Conservation (phyloP, 2,329 filamentous ascomycete genomes). For the Aspergillus alliaceus region DNA sequence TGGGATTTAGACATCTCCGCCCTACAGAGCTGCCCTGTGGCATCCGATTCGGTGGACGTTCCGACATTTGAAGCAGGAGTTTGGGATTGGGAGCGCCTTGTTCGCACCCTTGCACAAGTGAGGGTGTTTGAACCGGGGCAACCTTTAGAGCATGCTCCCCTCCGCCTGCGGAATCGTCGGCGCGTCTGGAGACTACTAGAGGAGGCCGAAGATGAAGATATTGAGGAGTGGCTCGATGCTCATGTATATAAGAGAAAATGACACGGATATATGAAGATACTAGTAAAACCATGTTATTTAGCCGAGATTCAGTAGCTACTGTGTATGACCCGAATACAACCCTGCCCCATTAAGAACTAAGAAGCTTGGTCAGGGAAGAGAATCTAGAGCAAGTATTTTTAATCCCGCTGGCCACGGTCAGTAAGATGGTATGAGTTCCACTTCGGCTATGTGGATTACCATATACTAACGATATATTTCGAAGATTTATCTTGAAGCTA, state of each 20-base stretch:
- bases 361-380: background rate
- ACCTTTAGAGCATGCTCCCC: background rate
- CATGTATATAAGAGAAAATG: background rate
- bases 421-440: background rate
- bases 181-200: slow-evolving; percentile 3
- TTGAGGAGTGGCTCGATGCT: background rate
- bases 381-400: background rate
- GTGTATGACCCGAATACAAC: background rate
- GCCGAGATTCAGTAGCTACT: background rate
- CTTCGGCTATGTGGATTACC: background rate
- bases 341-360: background rate
- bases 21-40: background rate
- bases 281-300: background rate
- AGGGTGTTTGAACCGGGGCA: background rate
- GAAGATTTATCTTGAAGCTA: background rate
- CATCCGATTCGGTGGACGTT: background rate
- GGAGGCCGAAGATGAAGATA: background rate
- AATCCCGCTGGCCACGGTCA: background rate
- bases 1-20: background rate
- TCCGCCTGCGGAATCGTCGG: slow-evolving; percentile 1
- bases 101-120: background rate
- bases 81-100: slow-evolving; percentile 1
- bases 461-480: background rate
- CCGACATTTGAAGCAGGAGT: background rate
- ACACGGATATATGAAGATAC: background rate